Conservation (phyloP, 768 basidiomycete species). For the Dictyophora rubrovolvata region DNA sequence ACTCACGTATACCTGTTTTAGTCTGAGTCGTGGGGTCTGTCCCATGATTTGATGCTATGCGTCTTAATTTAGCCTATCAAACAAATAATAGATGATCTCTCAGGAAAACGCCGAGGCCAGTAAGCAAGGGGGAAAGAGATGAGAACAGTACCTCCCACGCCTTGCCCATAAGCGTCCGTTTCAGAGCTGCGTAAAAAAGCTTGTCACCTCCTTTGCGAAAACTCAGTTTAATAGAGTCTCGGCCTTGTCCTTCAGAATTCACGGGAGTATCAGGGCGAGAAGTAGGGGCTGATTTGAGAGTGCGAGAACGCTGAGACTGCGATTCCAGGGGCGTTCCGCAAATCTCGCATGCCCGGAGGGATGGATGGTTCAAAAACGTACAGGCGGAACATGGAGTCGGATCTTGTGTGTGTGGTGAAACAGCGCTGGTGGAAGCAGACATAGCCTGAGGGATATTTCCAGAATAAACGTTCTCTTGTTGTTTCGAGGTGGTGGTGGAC, state of each 20-base stretch:
- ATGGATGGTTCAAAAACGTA: slow-evolving; percentile 85
- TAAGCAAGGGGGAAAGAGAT: not conserved
- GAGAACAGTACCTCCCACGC: slow-evolving; percentile 55
- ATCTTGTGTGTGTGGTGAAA: slow-evolving; percentile 21
- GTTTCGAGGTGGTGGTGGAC: not conserved
- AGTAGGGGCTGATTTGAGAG: slow-evolving; percentile 51
- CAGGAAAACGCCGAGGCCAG: slow-evolving; percentile 4
- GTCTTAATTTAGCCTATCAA: slow-evolving; percentile 1
- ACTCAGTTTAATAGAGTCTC: slow-evolving; percentile 63
- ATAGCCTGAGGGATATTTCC: slow-evolving; percentile 12
- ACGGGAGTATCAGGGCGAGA: slow-evolving; percentile 53
- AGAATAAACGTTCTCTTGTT: not conserved
- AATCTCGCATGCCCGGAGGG: slow-evolving; percentile 70
- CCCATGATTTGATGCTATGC: slow-evolving; percentile 3
- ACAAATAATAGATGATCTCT: not conserved
- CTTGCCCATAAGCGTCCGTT: slow-evolving; percentile 56
- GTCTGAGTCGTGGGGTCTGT: not conserved
- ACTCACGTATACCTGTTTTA: slow-evolving; percentile 7
- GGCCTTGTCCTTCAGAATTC: slow-evolving; percentile 15
- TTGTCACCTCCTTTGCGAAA: slow-evolving; percentile 90
- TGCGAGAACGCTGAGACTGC: slow-evolving; percentile 9
- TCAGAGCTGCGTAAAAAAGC: slow-evolving; percentile 67
- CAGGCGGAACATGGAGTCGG: slow-evolving; percentile 71
- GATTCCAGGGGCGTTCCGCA: slow-evolving; percentile 55
- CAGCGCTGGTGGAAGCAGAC: slow-evolving; percentile 20